Percentiles rank a stretch among this genome's conserved stretches.
Conservation (phyloP, 305 asterid genomes). For the Rubia occidens region DNA sequence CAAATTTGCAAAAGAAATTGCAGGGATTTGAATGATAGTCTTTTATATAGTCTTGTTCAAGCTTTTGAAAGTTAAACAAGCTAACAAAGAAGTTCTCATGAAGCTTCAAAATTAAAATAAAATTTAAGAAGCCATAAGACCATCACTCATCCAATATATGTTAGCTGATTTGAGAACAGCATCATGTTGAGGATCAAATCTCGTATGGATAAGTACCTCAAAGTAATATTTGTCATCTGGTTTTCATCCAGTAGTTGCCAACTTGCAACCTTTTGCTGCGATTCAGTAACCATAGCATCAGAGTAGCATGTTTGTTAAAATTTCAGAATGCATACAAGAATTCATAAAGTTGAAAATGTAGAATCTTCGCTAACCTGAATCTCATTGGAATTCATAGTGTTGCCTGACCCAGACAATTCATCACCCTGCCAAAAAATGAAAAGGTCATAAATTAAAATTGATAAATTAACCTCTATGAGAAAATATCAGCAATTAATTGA, state of each 20-base stretch:
- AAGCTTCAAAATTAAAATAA: neutral
- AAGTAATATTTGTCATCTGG: conserved; percentile 33
- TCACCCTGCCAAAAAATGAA: conserved; percentile 47
- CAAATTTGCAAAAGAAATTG: neutral
- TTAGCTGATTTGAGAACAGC: neutral
- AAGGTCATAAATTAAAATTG: conserved; percentile 1
- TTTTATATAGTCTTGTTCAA: neutral
- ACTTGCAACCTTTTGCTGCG: conserved; percentile 32
- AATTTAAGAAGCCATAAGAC: neutral
- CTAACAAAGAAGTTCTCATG: neutral
- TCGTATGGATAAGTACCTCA: conserved; percentile 14
- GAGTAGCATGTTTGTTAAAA: neutral
- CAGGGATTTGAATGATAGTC: neutral
- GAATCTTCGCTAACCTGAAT: conserved; percentile 38
- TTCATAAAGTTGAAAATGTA: neutral
- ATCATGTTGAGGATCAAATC: neutral
- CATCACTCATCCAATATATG: neutral
- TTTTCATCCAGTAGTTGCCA: conserved; percentile 35
- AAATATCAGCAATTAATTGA: neutral
- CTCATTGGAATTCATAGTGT: conserved; percentile 35
- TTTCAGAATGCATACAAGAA: neutral
- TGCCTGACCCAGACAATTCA: conserved; percentile 46
- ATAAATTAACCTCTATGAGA: neutral
- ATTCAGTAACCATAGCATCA: conserved; percentile 11
- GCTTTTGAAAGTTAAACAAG: neutral